Base-by-base conservation (phyloP, 257 asterid species). In the Paraleonurus japonicus region DNA sequence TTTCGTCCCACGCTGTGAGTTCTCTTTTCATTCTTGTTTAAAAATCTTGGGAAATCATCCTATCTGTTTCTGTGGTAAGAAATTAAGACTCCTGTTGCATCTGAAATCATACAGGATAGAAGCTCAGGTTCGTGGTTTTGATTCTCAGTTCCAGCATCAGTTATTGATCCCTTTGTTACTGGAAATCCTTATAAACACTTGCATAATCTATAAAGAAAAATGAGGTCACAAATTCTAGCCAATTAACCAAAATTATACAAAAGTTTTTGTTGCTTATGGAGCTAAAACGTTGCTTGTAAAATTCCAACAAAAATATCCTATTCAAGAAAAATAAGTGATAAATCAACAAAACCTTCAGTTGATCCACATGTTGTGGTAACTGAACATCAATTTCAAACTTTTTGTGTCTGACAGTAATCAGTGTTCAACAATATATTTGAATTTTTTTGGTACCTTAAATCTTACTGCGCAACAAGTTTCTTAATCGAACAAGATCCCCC, bases 51-150 rank as follows among this genome's bases (percentile, higher is more conserved):
- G 67, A 43, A 16, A 47, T 50, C 67, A 51, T 58, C 27, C 55
- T 54, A 65, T 20, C 70, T 22, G 65, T 70, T 57, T 47, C 3
- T 70, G 72, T 74, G 68, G 78, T 67, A 71, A 68, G 76, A 78
- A 70, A 55, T 78, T 77, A 80, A 78, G 85, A 81, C 91, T 78
- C 81, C 76, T 72, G 81, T 84, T 88, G 89, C 89, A 78, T 89
- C 86, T 88, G 84, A 78, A 83, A 83, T 84, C 83, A 74, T 88
- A 92, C 93, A 90, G 95, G 98, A 75, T 84, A 83, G 75, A 88
- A 79, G 87, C 87, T 79, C 96, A 87, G 92, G 96, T 90, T 81
- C 89, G 87, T 87, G 96, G 89, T 87, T 87, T 81, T 90, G 95
- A 88, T 85, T 80, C 85, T 87, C 84, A 71, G 89, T 85, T 82